Evolutionary conservation across 2,329 filamentous ascomycete species (phyloP), one percentile per base, ranked within the genome.

Genomic region (Fusarium lyarnte): DNA sequence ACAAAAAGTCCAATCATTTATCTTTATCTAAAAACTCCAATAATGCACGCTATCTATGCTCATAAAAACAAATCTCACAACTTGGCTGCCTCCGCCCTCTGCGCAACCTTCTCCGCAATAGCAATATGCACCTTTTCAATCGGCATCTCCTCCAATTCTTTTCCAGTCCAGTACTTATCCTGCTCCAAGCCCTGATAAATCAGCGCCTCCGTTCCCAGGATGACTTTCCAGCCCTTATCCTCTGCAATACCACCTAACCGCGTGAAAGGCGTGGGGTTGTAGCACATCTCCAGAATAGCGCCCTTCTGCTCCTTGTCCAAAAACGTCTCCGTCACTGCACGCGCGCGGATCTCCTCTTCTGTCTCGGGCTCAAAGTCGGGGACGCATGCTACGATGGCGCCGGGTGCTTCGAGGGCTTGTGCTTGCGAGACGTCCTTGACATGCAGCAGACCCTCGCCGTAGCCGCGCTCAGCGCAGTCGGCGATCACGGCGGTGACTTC

Each of bases 261-360:
- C 1, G 93, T 95, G 79, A 88, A 91, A 0, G 92, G 91, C 6
- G 86, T 84, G 0, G 93, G 93, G 78, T 94, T 93, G 79, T 95
- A 95, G 84, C 92, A 94, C 93, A 95, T 95, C 81, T 95, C 93
- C 66, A 95, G 80, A 63, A 95, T 88, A 11, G 89, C 89, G 11
- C 92, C 92, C 81, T 92, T 91, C 68, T 87, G 82, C 21, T 84
- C 78, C 79, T 84, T 84, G 36, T 69, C 63, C 16, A 86, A 72
- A 52, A 86, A 87, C 6, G 83, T 79, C 75, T 89, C 85, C 1
- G 87, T 80, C 1, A 93, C 85, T 3, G 81, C 79, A 3, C 93
- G 84, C 8, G 91, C 89, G 45, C 84, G 82, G 33, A 85, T 83
- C 84, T 96, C 93, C 33, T 86, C 87, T 4, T 84, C 80, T 0